Evolutionary conservation across 306 rosid genomes (phyloP).

Genomic region (Lablab purpureus): DNA sequence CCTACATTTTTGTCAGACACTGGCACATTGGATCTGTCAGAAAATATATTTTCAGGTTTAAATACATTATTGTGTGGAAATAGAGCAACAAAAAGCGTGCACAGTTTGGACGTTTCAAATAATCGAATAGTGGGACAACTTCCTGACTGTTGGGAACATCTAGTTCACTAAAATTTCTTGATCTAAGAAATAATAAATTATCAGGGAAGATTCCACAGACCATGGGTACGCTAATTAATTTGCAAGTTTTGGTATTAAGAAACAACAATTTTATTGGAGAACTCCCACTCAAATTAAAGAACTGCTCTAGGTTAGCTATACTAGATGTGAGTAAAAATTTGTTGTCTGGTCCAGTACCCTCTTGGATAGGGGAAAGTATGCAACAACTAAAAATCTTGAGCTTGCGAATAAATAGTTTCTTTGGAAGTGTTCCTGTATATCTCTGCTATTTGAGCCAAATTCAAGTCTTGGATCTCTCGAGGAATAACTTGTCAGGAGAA

Average conservation of each 20-base stretch:
- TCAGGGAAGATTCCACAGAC: neutral
- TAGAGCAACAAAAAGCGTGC: rapidly evolving
- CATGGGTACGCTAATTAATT: neutral
- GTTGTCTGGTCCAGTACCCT: neutral
- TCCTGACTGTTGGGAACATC: constrained; percentile 20
- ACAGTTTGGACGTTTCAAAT: neutral
- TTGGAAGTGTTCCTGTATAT: neutral
- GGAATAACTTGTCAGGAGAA: neutral
- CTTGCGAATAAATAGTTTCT: neutral
- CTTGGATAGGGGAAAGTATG: constrained; percentile 30
- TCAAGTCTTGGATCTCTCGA: neutral
- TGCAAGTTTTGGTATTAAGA: neutral
- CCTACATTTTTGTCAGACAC: neutral
- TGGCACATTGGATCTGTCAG: neutral
- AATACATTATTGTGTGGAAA: neutral
- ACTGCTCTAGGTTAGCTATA: neutral
- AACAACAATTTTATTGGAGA: neutral
- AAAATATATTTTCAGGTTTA: constrained; percentile 18
- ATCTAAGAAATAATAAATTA: neutral
- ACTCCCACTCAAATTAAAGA: neutral
- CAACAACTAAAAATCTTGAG: neutral
- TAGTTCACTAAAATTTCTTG: neutral
- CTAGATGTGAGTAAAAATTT: neutral
- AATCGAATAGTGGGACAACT: constrained; percentile 23
- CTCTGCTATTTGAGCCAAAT: neutral